These are phyloP conservation scores for Clitoria ternatea DNA, from an alignment of 306 rosid species.

Conservation along the genomic window DNA sequence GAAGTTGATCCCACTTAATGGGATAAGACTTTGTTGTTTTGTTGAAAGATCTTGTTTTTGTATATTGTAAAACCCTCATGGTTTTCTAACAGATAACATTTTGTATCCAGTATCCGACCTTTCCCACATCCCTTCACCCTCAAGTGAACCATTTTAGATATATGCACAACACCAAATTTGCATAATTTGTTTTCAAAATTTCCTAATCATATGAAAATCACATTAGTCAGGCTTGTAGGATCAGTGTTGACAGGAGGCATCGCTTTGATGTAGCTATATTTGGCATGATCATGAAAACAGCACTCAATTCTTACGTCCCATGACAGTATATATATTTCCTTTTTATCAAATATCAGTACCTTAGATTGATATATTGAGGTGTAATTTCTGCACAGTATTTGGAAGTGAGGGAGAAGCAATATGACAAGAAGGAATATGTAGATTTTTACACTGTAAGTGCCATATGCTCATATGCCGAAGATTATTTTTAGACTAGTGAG, in stretches of 20 bases:
- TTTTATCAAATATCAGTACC: neutral
- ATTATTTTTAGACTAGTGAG: neutral
- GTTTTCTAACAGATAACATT: neutral
- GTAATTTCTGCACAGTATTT: slow-evolving; percentile 52
- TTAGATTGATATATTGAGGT: slow-evolving; percentile 13
- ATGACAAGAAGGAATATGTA: slow-evolving; percentile 69
- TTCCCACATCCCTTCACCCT: neutral
- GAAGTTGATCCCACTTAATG: no score
- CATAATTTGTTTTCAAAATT: neutral
- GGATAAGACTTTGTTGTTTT: no score
- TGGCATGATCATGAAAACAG: neutral
- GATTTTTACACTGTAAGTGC: slow-evolving; percentile 79
- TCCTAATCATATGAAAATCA: neutral
- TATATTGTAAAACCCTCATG: neutral
- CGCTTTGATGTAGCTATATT: neutral
- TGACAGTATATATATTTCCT: neutral
- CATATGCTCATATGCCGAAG: neutral
- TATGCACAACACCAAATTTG: neutral
- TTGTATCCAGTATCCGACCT: no score
- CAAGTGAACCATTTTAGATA: neutral
- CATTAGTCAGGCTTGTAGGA: neutral
- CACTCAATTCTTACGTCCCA: neutral
- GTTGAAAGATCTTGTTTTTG: neutral
- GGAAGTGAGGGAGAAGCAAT: slow-evolving; percentile 94
- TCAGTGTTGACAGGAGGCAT: neutral